phyloP scores from a whole-genome alignment of 2,329 filamentous ascomycete species.

The Colletotrichum sp. region DNA sequence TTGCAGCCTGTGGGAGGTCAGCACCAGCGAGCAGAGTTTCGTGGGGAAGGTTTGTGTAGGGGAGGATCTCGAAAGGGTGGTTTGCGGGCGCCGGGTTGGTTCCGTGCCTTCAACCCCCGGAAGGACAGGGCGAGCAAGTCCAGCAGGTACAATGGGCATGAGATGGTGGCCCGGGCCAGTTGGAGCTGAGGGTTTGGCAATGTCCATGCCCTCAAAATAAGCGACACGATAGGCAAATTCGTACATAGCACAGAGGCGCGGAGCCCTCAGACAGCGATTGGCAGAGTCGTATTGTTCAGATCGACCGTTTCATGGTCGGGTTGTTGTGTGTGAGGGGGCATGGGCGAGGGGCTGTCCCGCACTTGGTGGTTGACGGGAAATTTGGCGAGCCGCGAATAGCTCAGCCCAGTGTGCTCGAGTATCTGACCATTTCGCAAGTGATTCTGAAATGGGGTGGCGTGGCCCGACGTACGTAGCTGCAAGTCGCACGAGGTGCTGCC shows the following conservation, averaged over 20 bases:
- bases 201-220: background rate
- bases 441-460: background rate
- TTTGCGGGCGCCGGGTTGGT: background rate
- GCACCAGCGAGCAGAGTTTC: background rate
- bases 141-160: background rate
- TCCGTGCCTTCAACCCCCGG: background rate
- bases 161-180: background rate
- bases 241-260: background rate
- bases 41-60: background rate
- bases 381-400: background rate
- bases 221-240: background rate
- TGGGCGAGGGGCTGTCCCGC: background rate
- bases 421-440: slow-evolving; percentile 1
- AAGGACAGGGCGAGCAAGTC: background rate
- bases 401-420: background rate
- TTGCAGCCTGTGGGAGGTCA: background rate
- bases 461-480: background rate
- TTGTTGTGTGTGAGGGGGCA: background rate
- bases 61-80: background rate
- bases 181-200: background rate
- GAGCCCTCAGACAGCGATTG: background rate
- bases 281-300: background rate
- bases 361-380: background rate
- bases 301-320: background rate
- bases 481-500: background rate